Conservation (phyloP, 2,329 filamentous ascomycete genomes). For the Microascus cirrosus region DNA sequence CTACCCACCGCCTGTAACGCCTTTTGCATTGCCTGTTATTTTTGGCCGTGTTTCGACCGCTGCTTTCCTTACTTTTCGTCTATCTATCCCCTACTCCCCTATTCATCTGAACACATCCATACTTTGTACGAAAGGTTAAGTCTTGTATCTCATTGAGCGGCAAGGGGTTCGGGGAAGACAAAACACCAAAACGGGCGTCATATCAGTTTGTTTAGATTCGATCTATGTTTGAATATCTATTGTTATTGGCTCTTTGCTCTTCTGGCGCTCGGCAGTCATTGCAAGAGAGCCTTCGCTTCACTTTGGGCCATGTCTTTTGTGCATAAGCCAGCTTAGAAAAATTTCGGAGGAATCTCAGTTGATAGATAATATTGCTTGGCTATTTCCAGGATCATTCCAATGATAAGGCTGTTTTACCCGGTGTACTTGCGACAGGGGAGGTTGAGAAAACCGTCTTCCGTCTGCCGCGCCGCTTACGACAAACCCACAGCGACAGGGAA, state of each 20-base stretch:
- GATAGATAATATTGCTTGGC: no score
- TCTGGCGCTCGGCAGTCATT: not conserved
- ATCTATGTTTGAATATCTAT: not conserved
- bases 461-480: no score
- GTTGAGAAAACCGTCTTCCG: no score
- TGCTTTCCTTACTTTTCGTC: not conserved
- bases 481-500: no score
- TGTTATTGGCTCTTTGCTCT: not conserved
- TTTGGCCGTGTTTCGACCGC: not conserved
- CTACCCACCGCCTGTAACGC: not conserved
- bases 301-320: not conserved
- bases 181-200: not conserved
- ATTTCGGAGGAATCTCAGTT: no score
- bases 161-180: not conserved
- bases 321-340: not conserved
- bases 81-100: no score
- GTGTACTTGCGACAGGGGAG: no score
- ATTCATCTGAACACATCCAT: no score
- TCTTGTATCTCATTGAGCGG: conserved; percentile 3
- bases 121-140: not conserved
- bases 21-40: not conserved
- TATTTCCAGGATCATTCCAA: no score
- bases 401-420: no score
- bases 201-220: not conserved
- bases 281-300: not conserved